Base-by-base conservation (phyloP, 1,284 basidiomycete species). In the Moniliophthora roreri region DNA sequence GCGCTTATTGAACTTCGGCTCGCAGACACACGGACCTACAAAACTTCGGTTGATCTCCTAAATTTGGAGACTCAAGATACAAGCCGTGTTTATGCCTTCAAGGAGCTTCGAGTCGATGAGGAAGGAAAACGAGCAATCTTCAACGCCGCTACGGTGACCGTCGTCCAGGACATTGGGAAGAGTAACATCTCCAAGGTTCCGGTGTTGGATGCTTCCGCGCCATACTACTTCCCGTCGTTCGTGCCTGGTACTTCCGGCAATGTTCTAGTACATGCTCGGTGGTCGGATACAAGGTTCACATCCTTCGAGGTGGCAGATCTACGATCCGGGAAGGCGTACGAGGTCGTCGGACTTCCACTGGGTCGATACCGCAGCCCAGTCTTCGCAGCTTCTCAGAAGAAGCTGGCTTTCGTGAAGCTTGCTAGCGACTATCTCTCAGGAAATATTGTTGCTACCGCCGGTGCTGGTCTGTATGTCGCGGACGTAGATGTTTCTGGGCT, bases 181-280 rank as follows among this genome's bases (percentile, higher is more conserved):
- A 50, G 61, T 11, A 63, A 58, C 13, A 62, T 73, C 9, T 57
- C 63, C 39, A 66, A 66, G 13, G 75, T 87, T 4, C 85, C 87
- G 6, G 71, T 77, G 11, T 65, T 78, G 1, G 62, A 82, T 48
- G 54, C 72, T 6, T 66, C 68, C 8, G 70, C 76, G 4, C 73
- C 85, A 1, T 89, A 89, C 60, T 87, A 85, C 60, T 86, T 87
- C 0, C 87, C 87, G 0, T 76, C 80, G 1, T 87, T 88, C 61
- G 77, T 88, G 20, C 76, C 75, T 28, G 74, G 74, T 9, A 67
- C 70, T n/a, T 69, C 68, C 9, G 66, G 48, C 36, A 52, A 81
- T 49, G 64, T 86, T n/a, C 67, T 87, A 13, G 63, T 89, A 11
- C 87, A 88, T 47, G 78, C 79, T 4, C 79, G 84, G 11, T 89